These are phyloP conservation scores for Amaranthus hypochondriacus DNA, from an alignment of 148 eudicot genomes.

Conservation along the genomic window DNA sequence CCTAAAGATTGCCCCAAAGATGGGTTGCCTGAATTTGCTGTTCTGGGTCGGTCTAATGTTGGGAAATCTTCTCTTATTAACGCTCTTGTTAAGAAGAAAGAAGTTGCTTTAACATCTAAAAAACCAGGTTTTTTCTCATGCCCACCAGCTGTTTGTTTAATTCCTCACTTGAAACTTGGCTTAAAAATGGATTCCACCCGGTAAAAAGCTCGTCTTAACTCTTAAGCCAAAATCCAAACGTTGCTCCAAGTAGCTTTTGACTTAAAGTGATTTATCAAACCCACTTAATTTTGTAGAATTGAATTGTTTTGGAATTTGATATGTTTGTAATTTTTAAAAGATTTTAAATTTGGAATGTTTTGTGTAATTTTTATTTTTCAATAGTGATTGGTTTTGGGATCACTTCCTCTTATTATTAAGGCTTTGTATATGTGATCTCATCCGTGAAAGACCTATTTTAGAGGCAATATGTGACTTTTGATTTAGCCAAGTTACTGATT, in stretches of 20 bases:
- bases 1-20: constrained; percentile 83
- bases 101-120: constrained; percentile 84
- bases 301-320: neutral
- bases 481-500: neutral
- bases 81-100: constrained; percentile 65
- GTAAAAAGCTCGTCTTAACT: neutral
- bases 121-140: constrained; percentile 55
- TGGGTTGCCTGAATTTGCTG: constrained; percentile 72
- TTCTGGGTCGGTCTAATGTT: constrained; percentile 90
- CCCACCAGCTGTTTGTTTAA: constrained; percentile 28
- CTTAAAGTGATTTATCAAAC: too few relatives aligned
- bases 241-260: too few relatives aligned
- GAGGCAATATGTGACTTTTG: too few relatives aligned
- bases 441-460: too few relatives aligned
- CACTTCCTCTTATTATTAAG: neutral
- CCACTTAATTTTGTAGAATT: neutral
- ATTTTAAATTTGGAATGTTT: neutral
- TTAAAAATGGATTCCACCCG: neutral
- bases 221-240: too few relatives aligned
- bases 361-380: too few relatives aligned
- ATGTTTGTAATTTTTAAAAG: neutral
- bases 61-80: constrained; percentile 90
- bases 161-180: neutral
- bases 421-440: neutral
- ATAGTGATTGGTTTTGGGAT: too few relatives aligned